A percentile compares a stretch with the other conserved stretches of the same genome.
These are phyloP conservation scores for Trichoderma endophyticum DNA, from an alignment of 2,329 filamentous ascomycete genomes.

Conservation along the genomic window DNA sequence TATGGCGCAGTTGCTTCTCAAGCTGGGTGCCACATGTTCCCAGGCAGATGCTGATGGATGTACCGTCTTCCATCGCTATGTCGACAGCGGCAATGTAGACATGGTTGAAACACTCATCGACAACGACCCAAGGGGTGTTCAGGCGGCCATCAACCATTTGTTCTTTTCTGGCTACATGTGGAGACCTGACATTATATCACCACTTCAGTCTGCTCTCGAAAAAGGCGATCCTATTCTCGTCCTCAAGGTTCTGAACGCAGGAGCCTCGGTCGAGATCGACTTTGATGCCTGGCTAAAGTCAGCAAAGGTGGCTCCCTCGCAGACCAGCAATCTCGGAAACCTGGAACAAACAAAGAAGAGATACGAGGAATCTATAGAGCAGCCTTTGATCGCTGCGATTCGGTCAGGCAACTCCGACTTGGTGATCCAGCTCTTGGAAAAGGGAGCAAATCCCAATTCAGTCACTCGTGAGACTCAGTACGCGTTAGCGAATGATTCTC, in stretches of 20 bases:
- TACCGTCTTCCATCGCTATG: conserved; percentile 65
- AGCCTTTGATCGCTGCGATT: conserved; percentile 65
- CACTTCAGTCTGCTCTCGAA: conserved; percentile 58
- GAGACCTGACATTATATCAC: conserved; percentile 39
- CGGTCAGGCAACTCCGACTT: conserved; percentile 41
- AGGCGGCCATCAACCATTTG: conserved; percentile 65
- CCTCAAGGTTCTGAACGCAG: conserved; percentile 59
- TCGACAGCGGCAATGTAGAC: conserved; percentile 47
- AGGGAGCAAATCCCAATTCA: conserved; percentile 64
- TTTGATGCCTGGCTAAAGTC: conserved; percentile 64
- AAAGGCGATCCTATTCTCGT: conserved; percentile 51
- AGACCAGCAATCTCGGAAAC: conserved; percentile 32
- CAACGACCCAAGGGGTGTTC: conserved; percentile 58
- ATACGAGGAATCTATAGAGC: conserved; percentile 50
- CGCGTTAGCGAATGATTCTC: conserved; percentile 34
- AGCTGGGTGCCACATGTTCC: conserved; percentile 67
- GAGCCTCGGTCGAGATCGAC: conserved; percentile 57
- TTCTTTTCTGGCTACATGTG: conserved; percentile 39
- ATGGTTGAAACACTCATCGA: conserved; percentile 50
- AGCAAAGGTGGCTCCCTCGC: conserved; percentile 43
- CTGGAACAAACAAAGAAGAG: conserved; percentile 47
- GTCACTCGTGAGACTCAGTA: conserved; percentile 43
- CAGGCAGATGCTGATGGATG: conserved; percentile 65
- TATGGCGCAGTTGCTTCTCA: conserved; percentile 64
- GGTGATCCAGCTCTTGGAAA: conserved; percentile 57